Conservation (phyloP, 352 stramenopile genomes). For the Blastocystis sp. region DNA sequence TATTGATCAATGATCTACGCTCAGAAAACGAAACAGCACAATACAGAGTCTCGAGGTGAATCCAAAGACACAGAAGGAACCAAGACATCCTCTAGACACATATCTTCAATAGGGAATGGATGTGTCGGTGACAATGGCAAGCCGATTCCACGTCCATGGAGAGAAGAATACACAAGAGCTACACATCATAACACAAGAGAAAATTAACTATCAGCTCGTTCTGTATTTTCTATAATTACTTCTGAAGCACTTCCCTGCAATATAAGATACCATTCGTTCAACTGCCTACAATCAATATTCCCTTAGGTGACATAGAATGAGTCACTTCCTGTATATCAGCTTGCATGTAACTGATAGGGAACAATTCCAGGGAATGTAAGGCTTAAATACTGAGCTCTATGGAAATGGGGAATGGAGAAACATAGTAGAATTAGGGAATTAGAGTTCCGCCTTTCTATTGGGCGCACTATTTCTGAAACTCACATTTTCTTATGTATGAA, state of each 20-base stretch:
- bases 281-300: not conserved
- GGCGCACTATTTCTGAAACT: not conserved
- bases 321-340: constrained; percentile 5
- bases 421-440: not conserved
- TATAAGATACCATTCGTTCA: not conserved
- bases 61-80: not conserved
- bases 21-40: not conserved
- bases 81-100: not conserved
- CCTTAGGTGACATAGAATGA: constrained; percentile 13
- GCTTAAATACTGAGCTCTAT: not conserved
- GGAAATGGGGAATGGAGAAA: constrained; percentile 21
- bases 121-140: not conserved
- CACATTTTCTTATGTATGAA: not conserved
- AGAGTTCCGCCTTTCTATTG: not conserved
- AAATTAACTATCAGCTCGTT: not conserved
- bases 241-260: constrained; percentile 15
- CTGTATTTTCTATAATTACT: not conserved
- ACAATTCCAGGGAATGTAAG: not conserved
- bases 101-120: not conserved
- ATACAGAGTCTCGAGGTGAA: not conserved
- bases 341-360: constrained; percentile 7
- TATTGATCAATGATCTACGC: not conserved
- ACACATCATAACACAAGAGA: not conserved
- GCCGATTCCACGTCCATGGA: not conserved
- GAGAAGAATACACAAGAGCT: not conserved